Base-by-base conservation (phyloP, 1,139 yeast species). In the Arxiozyma bovina region DNA sequence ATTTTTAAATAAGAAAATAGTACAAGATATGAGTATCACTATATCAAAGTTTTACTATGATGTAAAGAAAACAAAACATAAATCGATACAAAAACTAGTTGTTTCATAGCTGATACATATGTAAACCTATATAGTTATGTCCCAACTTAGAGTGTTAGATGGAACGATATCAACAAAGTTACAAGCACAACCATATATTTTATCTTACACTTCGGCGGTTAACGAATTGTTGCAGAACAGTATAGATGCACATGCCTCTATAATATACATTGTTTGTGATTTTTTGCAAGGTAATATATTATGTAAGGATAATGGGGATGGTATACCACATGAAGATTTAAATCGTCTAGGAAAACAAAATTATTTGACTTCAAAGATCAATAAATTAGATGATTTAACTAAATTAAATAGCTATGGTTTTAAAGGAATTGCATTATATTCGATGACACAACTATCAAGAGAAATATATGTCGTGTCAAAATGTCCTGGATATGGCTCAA, bases 281-380 rank as follows among this genome's bases (percentile, higher is more conserved):
- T 63, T 74, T 17, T 20, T 55, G 61, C 1, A 64, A 73, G 0
- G 64, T 77, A 23, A 68, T 74, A 25, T 65, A 82, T 27, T 64
- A 68, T 17, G 78, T 84, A 1, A 64, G 12, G 87, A 82, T 61
- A 74, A 81, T 61, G 86, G 85, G 17, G 55, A 55, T 43, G 85
- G 84, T 0, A 79, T 87, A 51, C 62, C 67, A 27, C 80, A 80
- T 20, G 76, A 71, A 2, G 85, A 83, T 57, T 70, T 86, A 62
- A 75, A 77, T 46, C 34, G 55, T 4, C 62, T 73, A 1, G 76
- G 80, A 1, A 58, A 61, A 20, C 61, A 68, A 11, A 62, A 75
- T 59, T 65, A 63, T 54, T 9, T 45, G n/a, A 81, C 87, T 3
- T 81, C 87, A 0, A 83, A 81, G 58, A 56, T 74, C 11, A 27